Evolutionary conservation across 192 early-diverging fungal species (phyloP), one percentile per base, ranked within the genome.

Genomic region (Chytriomyces sp.): DNA sequence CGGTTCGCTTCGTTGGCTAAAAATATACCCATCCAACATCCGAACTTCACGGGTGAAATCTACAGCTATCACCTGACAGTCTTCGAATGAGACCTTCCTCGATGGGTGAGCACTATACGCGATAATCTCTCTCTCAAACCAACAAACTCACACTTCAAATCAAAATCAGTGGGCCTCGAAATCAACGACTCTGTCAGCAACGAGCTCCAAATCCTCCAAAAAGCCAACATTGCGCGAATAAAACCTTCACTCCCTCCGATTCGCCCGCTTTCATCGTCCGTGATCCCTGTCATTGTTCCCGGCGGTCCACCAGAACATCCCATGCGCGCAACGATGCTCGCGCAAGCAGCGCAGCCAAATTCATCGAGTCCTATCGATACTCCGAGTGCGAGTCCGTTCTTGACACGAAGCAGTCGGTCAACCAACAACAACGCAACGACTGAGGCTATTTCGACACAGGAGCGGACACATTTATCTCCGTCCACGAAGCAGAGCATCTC

Each of bases 131-230:
- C 28, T 35, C 28, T 35, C 28, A 35, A 0, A 35, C 28, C 28
- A 2, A 35, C 28, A 35, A 35, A 35, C 28, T 35, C 28, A 35
- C 28, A 35, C 28, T 1, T 1, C 28, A 35, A 1, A 35, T 35
- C 28, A 35, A 35, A 35, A 35, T 1, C 0, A 35, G 28, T 35
- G 28, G 28, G 28, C 28, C 28, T 35, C 28, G 28, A 35, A 35
- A 70, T 70, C 23, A 44, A n/a, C 46, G 69, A 70, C 48, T 70
- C 69, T 11, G 16, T 70, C 3, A 49, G 43, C 8, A 70, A 47
- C 50, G 69, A 70, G 57, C 69, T 70, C 50, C 24, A 47, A 11
- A 70, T 70, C 48, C 69, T 70, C 48, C 46, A 70, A n/a, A n/a
- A n/a, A n/a, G n/a, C n/a, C n/a, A n/a, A n/a, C n/a, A n/a, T n/a